Percentiles rank a stretch among this genome's conserved stretches.
These are phyloP conservation scores for Cordyceps farinosa DNA, from an alignment of 2,329 filamentous ascomycete species.

Conservation along the genomic window DNA sequence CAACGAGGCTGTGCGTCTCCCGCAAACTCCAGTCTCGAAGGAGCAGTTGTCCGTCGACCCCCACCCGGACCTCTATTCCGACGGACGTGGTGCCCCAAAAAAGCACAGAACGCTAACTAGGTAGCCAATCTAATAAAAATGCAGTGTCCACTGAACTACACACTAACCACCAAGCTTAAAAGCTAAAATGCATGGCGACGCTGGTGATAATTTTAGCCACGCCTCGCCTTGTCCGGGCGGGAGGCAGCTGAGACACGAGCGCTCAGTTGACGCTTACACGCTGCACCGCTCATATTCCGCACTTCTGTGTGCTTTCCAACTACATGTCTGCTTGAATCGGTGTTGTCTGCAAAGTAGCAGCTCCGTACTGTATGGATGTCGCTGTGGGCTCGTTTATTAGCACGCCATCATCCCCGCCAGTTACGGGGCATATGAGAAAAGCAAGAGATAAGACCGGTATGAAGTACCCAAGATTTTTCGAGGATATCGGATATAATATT, in stretches of 20 bases:
- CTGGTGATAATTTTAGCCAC: conserved; percentile 1
- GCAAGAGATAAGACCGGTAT: not conserved
- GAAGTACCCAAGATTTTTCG: not conserved
- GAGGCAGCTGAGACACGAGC: not conserved
- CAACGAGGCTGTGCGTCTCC: not conserved
- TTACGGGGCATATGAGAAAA: not conserved
- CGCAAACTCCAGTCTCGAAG: not conserved
- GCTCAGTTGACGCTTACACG: not conserved
- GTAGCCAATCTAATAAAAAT: not conserved
- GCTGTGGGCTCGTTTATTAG: not conserved
- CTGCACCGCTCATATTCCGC: not conserved
- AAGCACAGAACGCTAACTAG: not conserved
- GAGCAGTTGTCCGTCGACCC: not conserved
- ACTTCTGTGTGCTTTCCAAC: not conserved
- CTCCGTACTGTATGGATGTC: not conserved
- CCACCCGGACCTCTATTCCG: conserved; percentile 3
- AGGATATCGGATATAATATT: not conserved
- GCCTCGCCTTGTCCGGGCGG: not conserved
- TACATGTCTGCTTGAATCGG: not conserved
- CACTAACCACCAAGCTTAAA: conserved; percentile 15
- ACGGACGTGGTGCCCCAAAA: not conserved
- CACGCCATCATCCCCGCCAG: conserved; percentile 1
- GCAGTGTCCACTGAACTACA: conserved; percentile 7
- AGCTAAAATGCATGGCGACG: conserved; percentile 1
- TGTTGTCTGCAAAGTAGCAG: not conserved